These are phyloP conservation scores for Pisolithus tinctorius DNA, from an alignment of 768 basidiomycete species.

Conservation along the genomic window DNA sequence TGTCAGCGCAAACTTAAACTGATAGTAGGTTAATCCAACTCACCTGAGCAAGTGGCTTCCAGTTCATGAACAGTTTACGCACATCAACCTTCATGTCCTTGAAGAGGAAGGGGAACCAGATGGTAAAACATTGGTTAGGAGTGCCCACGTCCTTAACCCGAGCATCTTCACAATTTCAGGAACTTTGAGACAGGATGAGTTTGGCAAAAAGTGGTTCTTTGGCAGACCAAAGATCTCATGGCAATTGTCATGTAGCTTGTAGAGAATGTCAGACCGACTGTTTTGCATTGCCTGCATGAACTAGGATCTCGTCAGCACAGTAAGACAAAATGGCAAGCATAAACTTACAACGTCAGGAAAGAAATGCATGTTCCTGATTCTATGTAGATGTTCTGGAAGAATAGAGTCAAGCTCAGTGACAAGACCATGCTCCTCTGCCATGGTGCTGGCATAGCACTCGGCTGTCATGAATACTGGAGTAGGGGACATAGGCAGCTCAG, in stretches of 20 bases:
- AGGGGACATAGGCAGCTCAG: not conserved
- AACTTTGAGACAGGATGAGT: not conserved
- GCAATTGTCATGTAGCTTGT: not conserved
- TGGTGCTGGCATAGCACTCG: not conserved
- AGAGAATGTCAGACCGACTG: no score
- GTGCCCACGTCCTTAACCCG: no score
- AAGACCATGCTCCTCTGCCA: not conserved
- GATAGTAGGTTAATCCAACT: not conserved
- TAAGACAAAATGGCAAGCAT: not conserved
- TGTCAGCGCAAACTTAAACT: no score
- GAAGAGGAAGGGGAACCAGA: not conserved
- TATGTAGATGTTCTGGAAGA: not conserved
- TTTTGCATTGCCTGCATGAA: no score
- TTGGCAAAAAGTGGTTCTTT: not conserved
- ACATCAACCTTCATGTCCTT: not conserved
- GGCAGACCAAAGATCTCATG: not conserved
- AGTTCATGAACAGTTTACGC: no score
- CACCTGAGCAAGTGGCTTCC: no score
- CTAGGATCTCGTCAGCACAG: not conserved
- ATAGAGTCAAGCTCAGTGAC: not conserved
- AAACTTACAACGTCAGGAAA: not conserved
- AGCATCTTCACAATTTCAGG: not conserved
- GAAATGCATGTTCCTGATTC: not conserved
- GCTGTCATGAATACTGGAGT: not conserved
- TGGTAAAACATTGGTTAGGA: no score